A percentile compares a stretch with the other conserved stretches of the same genome.
phyloP scores from a whole-genome alignment of 1,139 yeast genomes.

The Pneumocystis carinii region DNA sequence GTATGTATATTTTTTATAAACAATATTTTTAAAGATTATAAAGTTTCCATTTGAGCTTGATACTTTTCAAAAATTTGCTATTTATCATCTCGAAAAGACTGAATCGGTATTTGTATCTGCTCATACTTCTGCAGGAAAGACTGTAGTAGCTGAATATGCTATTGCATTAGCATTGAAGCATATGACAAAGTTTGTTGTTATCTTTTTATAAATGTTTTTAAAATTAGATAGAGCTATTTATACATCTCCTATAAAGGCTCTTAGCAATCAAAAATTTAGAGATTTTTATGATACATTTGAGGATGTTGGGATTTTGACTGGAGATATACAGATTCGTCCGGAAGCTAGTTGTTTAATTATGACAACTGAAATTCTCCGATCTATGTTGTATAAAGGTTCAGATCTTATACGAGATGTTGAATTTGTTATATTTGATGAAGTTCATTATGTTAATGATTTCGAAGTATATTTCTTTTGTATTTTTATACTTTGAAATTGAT shows the following conservation, averaged over 20 bases:
- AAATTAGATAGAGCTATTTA: slow-evolving; percentile 42
- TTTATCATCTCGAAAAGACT: slow-evolving; percentile 88
- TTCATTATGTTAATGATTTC: slow-evolving; percentile 90
- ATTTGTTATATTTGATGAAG: slow-evolving; percentile 93
- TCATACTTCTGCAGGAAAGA: slow-evolving; percentile 88
- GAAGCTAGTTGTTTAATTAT: slow-evolving; percentile 92
- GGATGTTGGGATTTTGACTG: slow-evolving; percentile 93
- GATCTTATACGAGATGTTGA: slow-evolving; percentile 93
- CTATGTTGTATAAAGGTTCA: slow-evolving; percentile 93
- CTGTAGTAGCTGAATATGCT: slow-evolving; percentile 87
- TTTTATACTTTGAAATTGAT: not conserved
- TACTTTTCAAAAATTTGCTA: slow-evolving; percentile 92
- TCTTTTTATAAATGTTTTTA: not conserved
- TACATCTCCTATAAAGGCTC: slow-evolving; percentile 85
- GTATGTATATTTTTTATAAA: not conserved
- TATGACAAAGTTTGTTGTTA: slow-evolving; percentile 44
- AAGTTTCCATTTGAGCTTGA: slow-evolving; percentile 86
- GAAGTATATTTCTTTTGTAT: slow-evolving; percentile 26
- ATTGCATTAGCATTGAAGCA: slow-evolving; percentile 83
- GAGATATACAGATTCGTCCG: slow-evolving; percentile 95
- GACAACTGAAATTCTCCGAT: slow-evolving; percentile 93
- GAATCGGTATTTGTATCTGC: slow-evolving; percentile 98
- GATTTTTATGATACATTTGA: slow-evolving; percentile 73
- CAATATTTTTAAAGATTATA: not conserved
- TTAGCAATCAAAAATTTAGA: slow-evolving; percentile 85